Evolutionary conservation across 2,329 filamentous ascomycete genomes (phyloP).

Genomic region (Aspergillus thermomutatus): DNA sequence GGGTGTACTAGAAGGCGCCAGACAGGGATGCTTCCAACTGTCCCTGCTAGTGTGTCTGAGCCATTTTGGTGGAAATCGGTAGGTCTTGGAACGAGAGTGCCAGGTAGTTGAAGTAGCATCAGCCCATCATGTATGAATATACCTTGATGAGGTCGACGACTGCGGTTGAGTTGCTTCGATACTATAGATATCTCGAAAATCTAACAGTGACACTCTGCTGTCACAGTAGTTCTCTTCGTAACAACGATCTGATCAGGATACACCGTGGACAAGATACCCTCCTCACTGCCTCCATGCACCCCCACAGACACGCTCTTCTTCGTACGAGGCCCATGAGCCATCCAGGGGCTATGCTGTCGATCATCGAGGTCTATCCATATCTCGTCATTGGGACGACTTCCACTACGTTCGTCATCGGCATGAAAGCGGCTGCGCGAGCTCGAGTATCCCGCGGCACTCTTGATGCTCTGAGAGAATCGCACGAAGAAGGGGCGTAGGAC

Average conservation of each 20-base stretch:
- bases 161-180: no score
- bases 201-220: no score
- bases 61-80: no score
- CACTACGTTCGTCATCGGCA: background rate
- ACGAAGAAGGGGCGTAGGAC: conserved; percentile 15
- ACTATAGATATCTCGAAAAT: no score
- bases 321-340: background rate
- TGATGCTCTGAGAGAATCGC: conserved; percentile 16
- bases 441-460: conserved; percentile 4
- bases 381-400: background rate
- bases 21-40: no score
- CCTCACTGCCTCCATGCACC: background rate
- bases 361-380: background rate
- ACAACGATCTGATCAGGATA: background rate
- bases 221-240: background rate
- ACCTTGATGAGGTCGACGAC: no score
- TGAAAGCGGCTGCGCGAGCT: background rate
- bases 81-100: no score
- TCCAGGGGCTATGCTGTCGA: background rate
- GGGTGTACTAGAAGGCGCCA: no score
- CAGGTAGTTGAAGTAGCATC: no score
- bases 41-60: no score
- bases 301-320: background rate
- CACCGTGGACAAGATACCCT: background rate
- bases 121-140: no score